phyloP scores from a whole-genome alignment of 768 basidiomycete genomes.

The Gloeopeniophorella convolvens region DNA sequence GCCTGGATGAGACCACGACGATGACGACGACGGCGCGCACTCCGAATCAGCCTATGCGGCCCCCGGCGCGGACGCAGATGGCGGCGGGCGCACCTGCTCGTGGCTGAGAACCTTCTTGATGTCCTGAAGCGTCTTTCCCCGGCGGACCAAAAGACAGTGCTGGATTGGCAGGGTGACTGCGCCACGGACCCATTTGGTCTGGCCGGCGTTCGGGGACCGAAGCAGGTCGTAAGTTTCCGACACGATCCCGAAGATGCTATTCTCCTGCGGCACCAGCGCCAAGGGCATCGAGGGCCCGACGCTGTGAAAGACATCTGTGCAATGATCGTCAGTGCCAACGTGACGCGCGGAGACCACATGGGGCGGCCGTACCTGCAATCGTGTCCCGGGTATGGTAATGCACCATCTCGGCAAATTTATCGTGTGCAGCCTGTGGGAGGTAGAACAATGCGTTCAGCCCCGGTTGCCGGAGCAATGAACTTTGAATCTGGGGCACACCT shows the following conservation, averaged over 20 bases:
- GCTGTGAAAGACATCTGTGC: constrained; percentile 52
- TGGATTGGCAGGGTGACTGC: constrained; percentile 53
- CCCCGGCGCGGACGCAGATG: too few species aligned
- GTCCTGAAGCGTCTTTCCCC: constrained; percentile 48
- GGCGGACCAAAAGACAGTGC: constrained; percentile 62
- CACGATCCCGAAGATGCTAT: constrained; percentile 67
- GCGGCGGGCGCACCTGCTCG: constrained; percentile 52
- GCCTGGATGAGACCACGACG: constrained; percentile 51
- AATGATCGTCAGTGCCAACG: not conserved
- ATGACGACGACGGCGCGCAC: too few species aligned
- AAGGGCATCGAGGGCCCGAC: constrained; percentile 41
- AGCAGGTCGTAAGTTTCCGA: constrained; percentile 68
- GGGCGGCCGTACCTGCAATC: constrained; percentile 20
- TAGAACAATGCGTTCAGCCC: not conserved
- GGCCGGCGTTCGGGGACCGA: constrained; percentile 35
- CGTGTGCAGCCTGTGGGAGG: constrained; percentile 38
- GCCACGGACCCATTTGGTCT: constrained; percentile 49
- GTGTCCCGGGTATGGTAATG: constrained; percentile 28
- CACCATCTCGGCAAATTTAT: constrained; percentile 39
- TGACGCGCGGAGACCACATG: not conserved
- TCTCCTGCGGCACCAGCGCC: constrained; percentile 77
- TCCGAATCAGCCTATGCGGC: too few species aligned
- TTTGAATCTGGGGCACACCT: constrained; percentile 30
- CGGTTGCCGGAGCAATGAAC: constrained; percentile 24
- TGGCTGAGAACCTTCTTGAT: constrained; percentile 65